Evolutionary conservation across 768 basidiomycete genomes (phyloP), one percentile per base, ranked within the genome.

Genomic region (Russula griseocarnosa): DNA sequence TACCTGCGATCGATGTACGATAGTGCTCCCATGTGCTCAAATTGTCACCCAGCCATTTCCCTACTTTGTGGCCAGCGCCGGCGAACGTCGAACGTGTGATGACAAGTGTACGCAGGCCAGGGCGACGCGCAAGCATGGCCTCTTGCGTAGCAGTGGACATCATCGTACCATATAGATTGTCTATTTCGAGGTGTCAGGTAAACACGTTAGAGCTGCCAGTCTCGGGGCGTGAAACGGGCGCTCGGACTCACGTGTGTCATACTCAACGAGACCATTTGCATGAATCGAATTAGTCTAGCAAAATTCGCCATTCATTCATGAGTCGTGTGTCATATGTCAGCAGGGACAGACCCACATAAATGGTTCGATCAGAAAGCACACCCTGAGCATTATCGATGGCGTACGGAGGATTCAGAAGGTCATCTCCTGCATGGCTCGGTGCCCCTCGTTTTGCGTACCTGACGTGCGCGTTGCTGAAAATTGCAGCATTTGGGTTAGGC

Each of bases 11-110:
- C 5, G 83, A 85, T 51, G 72, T 69, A 16, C 81, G 75, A 69
- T 88, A 88, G 55, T 87, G 81, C 0, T 75, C 76, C 85, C 86
- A 87, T 1, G 70, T 61, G 63, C 81, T 82, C 62, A 85, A 65
- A 66, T 87, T 87, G 72, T 88, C 86, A 2, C 87, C 87, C 2
- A 88, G 77, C 87, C 87, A 88, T 72, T 89, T 88, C 16, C 86
- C 86, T n/a, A 86, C 85, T 58, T 81, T 78, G 28, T 73, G 71
- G 7, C 87, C 87, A 3, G 86, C 85, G 42, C 87, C 87, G 1
- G 84, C 84, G 66, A 86, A 88, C 3, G 87, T 88, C 11, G 86
- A 88, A 24, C 87, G 86, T 0, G 87, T 89, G 69, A 88, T 87
- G 69, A 88, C 78, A 38, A 88, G 75, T 3, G 86, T 80, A 1